Evolutionary conservation across 139 green algal species (phyloP).

Genomic region (Chlamydomonas incerta): DNA sequence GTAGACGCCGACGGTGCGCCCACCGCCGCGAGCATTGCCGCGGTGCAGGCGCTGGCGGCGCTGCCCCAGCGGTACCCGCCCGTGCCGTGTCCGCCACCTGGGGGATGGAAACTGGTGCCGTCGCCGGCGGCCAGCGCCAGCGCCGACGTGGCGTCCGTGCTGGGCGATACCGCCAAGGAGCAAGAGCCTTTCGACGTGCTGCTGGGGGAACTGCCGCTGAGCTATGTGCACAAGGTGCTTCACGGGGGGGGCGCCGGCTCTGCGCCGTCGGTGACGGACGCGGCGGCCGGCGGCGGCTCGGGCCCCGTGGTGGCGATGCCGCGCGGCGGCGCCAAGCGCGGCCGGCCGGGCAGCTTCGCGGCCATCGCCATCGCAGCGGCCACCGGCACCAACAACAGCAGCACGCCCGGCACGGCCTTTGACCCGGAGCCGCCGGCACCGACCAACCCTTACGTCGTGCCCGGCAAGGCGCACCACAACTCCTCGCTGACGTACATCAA

Average conservation of each 20-base stretch:
- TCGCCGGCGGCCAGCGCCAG: conserved; percentile 2
- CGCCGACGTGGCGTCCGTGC: neutral
- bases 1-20: neutral
- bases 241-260: neutral
- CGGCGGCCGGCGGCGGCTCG: neutral
- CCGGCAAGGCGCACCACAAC: conserved; percentile 46
- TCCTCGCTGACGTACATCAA: conserved; percentile 41
- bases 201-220: neutral
- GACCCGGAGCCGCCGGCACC: conserved; percentile 31
- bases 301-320: neutral
- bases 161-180: neutral
- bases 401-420: neutral
- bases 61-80: neutral
- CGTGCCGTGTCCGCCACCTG: neutral
- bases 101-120: neutral
- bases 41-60: neutral
- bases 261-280: neutral
- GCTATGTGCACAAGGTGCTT: conserved; percentile 16
- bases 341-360: neutral
- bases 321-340: neutral
- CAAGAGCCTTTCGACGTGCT: neutral
- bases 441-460: conserved; percentile 16
- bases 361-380: neutral
- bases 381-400: neutral
- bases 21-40: neutral